These are phyloP conservation scores for Camelina hispida DNA, from an alignment of 345 rosid genomes.

Conservation along the genomic window DNA sequence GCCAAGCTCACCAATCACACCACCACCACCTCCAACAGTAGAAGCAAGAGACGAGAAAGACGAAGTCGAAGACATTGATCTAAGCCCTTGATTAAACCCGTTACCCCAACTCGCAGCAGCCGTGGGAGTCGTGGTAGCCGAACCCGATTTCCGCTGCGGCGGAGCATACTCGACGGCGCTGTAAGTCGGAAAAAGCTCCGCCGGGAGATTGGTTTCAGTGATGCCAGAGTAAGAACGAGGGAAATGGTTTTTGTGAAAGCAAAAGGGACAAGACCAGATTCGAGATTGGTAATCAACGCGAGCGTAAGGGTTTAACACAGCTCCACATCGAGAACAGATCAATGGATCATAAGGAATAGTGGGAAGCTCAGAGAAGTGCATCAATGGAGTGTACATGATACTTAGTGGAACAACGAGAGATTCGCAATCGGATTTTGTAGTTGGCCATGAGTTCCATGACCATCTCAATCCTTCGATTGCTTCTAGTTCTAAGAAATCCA, in stretches of 20 bases:
- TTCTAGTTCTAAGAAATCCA: conserved; percentile 92
- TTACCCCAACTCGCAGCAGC: conserved; percentile 28
- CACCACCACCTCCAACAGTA: conserved; percentile 39
- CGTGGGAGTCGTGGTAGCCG: conserved; percentile 2
- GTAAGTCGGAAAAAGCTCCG: conserved; percentile 96
- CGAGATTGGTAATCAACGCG: conserved; percentile 91
- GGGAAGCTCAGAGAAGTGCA: conserved; percentile 84
- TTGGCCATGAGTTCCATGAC: conserved; percentile 99
- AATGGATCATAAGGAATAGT: conserved; percentile 84
- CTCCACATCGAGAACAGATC: conserved; percentile 69
- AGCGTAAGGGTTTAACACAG: conserved; percentile 84
- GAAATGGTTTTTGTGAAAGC: conserved; percentile 63
- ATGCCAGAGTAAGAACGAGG: conserved; percentile 79
- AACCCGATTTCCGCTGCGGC: conserved; percentile 30
- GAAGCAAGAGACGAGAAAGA: conserved; percentile 57
- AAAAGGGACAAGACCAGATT: conserved; percentile 89
- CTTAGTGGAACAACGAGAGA: conserved; percentile 74
- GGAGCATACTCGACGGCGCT: conserved; percentile 76
- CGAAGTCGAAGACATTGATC: conserved; percentile 55
- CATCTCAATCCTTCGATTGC: conserved; percentile 92
- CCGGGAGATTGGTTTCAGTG: conserved; percentile 85
- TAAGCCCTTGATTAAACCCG: conserved; percentile 38
- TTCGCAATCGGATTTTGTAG: conserved; percentile 61
- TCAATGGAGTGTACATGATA: conserved; percentile 84
- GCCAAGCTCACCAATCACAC: conserved; percentile 46